Evolutionary conservation across 2,329 filamentous ascomycete species (phyloP).

Genomic region (Colletotrichum sp.): DNA sequence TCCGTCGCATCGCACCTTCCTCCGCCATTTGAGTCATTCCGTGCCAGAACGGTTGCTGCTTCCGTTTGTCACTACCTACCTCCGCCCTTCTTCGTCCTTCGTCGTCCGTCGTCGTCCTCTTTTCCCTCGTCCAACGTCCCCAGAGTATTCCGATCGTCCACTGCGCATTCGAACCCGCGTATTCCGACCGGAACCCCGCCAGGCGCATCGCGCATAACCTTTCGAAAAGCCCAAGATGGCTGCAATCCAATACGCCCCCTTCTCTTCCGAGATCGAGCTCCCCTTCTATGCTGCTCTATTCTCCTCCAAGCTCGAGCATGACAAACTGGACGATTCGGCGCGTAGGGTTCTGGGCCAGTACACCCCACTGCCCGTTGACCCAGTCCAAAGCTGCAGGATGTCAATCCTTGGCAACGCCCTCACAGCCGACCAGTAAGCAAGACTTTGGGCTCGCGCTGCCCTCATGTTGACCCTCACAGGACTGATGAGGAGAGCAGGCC

Average conservation of each 20-base stretch:
- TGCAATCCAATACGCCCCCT: conserved; percentile 77
- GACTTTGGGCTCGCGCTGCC: conserved; percentile 35
- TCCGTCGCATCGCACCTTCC: neutral
- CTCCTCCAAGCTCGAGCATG: conserved; percentile 91
- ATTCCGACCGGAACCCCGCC: neutral
- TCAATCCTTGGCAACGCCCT: conserved; percentile 89
- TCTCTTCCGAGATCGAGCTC: conserved; percentile 92
- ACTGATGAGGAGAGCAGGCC: conserved; percentile 53
- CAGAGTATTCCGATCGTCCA: neutral
- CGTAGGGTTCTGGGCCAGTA: conserved; percentile 88
- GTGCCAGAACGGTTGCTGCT: neutral
- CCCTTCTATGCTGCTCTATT: conserved; percentile 96
- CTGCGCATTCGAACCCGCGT: neutral
- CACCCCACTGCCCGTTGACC: conserved; percentile 77
- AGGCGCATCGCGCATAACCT: neutral
- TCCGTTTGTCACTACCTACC: neutral
- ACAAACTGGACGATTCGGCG: conserved; percentile 94
- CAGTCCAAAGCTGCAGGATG: conserved; percentile 83
- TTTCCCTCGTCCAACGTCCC: neutral
- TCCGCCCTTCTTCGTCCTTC: neutral
- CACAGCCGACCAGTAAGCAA: conserved; percentile 79
- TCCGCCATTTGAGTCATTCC: conserved; percentile 1
- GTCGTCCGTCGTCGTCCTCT: neutral
- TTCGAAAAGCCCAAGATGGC: conserved; percentile 48
- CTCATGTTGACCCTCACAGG: conserved; percentile 24